phyloP scores from a whole-genome alignment of 139 green algal species.

The Picochlorum sp. region DNA sequence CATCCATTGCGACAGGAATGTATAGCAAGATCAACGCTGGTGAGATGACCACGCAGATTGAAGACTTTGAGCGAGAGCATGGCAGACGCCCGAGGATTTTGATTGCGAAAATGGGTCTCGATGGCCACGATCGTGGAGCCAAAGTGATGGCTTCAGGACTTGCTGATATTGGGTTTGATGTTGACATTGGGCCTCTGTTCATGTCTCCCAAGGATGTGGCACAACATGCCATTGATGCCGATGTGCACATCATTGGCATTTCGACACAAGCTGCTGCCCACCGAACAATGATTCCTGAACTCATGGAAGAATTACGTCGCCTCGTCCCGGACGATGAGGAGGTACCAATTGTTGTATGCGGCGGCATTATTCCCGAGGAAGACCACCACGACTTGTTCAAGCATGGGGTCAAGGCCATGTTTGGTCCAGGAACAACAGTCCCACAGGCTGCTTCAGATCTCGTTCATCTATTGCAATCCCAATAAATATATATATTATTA shows the following conservation, averaged over 20 bases:
- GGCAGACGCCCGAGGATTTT: slow-evolving; percentile 57
- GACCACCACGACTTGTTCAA: slow-evolving; percentile 17
- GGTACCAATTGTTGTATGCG: slow-evolving; percentile 43
- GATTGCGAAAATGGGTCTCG: slow-evolving; percentile 56
- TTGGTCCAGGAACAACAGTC: slow-evolving; percentile 52
- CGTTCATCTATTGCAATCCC: slow-evolving; percentile 5
- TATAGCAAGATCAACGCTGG: slow-evolving; percentile 19
- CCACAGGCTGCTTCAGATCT: slow-evolving; percentile 49
- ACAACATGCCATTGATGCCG: slow-evolving; percentile 52
- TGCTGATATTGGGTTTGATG: slow-evolving; percentile 61
- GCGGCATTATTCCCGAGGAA: slow-evolving; percentile 54
- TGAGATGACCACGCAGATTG: slow-evolving; percentile 12
- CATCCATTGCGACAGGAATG: slow-evolving; percentile 33
- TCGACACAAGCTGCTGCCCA: slow-evolving; percentile 42
- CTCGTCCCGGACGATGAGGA: slow-evolving; percentile 12
- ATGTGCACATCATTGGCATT: slow-evolving; percentile 61
- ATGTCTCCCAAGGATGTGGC: slow-evolving; percentile 56
- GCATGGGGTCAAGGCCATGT: slow-evolving; percentile 47
- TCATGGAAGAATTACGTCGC: slow-evolving; percentile 37
- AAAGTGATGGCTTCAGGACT: slow-evolving; percentile 59
- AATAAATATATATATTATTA: no score
- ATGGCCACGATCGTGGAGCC: slow-evolving; percentile 55
- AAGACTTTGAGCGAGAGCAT: slow-evolving; percentile 19
- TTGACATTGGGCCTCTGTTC: slow-evolving; percentile 65
- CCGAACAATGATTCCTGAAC: slow-evolving; percentile 42